Percentiles rank a stretch among this genome's conserved stretches.
Evolutionary conservation across 1,284 basidiomycete genomes (phyloP).

Genomic region (Leccinum pachyderme): DNA sequence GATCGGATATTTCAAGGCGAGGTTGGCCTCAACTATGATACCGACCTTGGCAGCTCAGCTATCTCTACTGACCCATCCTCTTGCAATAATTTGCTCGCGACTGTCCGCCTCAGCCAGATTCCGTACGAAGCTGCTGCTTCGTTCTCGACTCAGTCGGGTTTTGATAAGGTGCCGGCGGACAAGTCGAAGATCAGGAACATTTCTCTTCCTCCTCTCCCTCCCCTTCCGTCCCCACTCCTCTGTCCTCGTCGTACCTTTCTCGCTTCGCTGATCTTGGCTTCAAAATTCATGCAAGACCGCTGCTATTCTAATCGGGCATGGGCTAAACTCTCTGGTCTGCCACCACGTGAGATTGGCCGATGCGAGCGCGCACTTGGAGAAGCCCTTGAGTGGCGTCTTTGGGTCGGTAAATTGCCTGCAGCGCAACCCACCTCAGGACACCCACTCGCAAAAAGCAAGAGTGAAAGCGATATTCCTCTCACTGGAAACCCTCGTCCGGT

Average conservation of each 20-base stretch:
- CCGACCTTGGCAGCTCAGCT: conserved; percentile 7
- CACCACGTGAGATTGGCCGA: conserved; percentile 73
- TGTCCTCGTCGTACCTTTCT: conserved; percentile 89
- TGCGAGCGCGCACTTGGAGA: conserved; percentile 79
- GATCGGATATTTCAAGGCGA: conserved; percentile 48
- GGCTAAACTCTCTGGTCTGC: conserved; percentile 81
- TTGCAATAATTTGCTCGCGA: conserved; percentile 36
- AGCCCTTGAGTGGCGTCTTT: conserved; percentile 78
- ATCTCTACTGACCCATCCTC: conserved; percentile 7
- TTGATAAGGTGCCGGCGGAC: conserved; percentile 16
- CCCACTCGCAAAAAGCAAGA: conserved; percentile 28
- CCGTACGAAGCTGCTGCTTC: conserved; percentile 6
- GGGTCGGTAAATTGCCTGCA: conserved; percentile 68
- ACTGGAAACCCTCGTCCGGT: conserved; percentile 2
- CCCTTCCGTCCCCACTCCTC: conserved; percentile 74
- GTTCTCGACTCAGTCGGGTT: conserved; percentile 6
- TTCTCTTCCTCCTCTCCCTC: conserved; percentile 42
- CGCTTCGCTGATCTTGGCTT: conserved; percentile 83
- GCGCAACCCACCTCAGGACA: conserved; percentile 30
- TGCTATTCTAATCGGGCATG: conserved; percentile 92
- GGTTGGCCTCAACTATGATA: conserved; percentile 32
- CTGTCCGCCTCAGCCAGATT: conserved; percentile 36
- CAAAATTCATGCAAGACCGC: conserved; percentile 91
- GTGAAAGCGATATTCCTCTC: conserved; percentile 24
- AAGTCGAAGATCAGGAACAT: conserved; percentile 18